Percentiles rank a stretch among this genome's conserved stretches.
Conservation (phyloP, 176 grass and related monocot genomes). For the Oryza longistaminata region DNA sequence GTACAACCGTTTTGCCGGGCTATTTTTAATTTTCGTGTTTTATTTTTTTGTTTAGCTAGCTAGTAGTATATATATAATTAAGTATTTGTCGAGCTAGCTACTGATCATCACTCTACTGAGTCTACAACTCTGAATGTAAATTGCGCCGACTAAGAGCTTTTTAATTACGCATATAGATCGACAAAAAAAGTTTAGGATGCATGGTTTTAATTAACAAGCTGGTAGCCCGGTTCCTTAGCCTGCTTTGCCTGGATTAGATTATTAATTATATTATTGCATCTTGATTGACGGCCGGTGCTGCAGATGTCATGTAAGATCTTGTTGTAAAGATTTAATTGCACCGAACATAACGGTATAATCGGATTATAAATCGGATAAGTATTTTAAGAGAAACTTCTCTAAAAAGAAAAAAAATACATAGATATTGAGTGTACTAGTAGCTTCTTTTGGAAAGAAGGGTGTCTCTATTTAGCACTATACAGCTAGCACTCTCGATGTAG, state of each 20-base stretch:
- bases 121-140: neutral
- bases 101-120: neutral
- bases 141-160: neutral
- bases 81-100: neutral
- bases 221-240: conserved; percentile 27
- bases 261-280: neutral
- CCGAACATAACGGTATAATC: too few relatives aligned
- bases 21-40: neutral
- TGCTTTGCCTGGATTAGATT: conserved; percentile 33
- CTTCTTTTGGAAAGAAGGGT: too few relatives aligned
- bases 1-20: too few relatives aligned
- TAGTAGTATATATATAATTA: too few relatives aligned
- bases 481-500: too few relatives aligned
- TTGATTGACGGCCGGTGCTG: neutral
- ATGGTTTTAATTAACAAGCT: neutral
- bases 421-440: too few relatives aligned
- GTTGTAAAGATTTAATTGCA: too few relatives aligned
- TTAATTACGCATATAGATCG: neutral
- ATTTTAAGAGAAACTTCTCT: too few relatives aligned
- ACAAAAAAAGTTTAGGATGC: conserved; percentile 24
- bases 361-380: too few relatives aligned
- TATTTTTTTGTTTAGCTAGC: neutral
- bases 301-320: too few relatives aligned
- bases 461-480: too few relatives aligned
- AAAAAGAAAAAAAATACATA: too few relatives aligned